Conservation (phyloP, 2,329 filamentous ascomycete species). For the Ceratocystis cacaofunesta region DNA sequence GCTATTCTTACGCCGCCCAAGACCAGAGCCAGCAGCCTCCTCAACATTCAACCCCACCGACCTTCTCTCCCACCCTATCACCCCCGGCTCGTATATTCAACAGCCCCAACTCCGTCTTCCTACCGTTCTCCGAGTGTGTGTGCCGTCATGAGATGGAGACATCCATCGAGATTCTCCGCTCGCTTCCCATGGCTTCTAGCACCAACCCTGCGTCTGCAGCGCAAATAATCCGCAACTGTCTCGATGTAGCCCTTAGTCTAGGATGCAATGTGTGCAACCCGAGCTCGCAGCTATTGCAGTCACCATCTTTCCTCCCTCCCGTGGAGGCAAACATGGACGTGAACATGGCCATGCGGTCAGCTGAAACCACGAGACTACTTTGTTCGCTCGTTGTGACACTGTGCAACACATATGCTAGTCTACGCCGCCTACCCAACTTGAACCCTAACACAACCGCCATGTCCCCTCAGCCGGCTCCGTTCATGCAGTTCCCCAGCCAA, state of each 20-base stretch:
- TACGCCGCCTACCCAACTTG: background rate
- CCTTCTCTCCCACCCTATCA: background rate
- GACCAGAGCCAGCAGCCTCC: background rate
- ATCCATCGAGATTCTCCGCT: constrained; percentile 34
- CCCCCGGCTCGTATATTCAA: background rate
- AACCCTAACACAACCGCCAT: background rate
- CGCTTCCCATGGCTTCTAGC: background rate
- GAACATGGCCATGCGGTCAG: background rate
- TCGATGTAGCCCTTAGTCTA: background rate
- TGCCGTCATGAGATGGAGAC: constrained; percentile 38
- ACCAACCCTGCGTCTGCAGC: background rate
- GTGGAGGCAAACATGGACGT: background rate
- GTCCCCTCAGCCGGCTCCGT: background rate
- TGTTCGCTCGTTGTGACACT: background rate
- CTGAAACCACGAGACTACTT: background rate
- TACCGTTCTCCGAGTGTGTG: constrained; percentile 25
- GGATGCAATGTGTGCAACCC: background rate
- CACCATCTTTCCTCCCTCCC: background rate
- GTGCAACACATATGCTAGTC: background rate
- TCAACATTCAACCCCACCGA: background rate
- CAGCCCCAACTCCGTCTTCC: background rate
- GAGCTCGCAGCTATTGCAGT: background rate
- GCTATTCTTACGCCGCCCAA: background rate
- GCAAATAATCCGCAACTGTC: too few species aligned
- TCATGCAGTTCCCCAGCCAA: background rate